phyloP scores from a whole-genome alignment of 768 basidiomycete genomes.

The Boletales sp. region DNA sequence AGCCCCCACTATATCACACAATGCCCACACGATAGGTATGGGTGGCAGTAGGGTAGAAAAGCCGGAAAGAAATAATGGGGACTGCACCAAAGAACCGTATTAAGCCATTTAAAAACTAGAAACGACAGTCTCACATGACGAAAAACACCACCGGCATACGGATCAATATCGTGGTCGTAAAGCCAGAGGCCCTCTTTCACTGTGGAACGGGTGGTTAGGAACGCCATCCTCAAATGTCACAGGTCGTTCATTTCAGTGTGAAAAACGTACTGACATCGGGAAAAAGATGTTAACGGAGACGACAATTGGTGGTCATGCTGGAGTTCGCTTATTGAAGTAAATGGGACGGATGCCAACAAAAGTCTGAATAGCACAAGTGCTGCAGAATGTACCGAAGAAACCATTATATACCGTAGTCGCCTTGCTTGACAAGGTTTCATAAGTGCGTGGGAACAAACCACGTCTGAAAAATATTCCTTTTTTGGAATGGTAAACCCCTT shows the following conservation, averaged over 20 bases:
- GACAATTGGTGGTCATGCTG: conserved; percentile 73
- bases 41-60: conserved; percentile 70
- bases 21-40: conserved; percentile 64
- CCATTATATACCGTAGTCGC: conserved; percentile 7
- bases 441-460: too few relatives aligned
- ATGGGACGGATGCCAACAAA: conserved; percentile 47
- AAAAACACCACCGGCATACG: conserved; percentile 84
- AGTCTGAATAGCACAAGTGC: conserved; percentile 47
- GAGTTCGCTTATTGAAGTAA: conserved; percentile 43
- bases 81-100: conserved; percentile 42
- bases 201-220: conserved; percentile 29
- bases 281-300: conserved; percentile 77
- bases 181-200: conserved; percentile 91
- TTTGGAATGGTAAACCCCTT: too few relatives aligned
- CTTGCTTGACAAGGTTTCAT: too few relatives aligned
- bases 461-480: too few relatives aligned
- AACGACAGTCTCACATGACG: conserved; percentile 63
- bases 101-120: background rate
- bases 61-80: conserved; percentile 71
- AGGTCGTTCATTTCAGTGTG: background rate
- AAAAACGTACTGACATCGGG: conserved; percentile 55
- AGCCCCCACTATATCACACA: conserved; percentile 64
- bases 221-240: conserved; percentile 2
- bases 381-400: conserved; percentile 28
- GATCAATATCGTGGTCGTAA: conserved; percentile 71